Base-by-base conservation (phyloP, 2,329 filamentous ascomycete genomes). In the Apiospora saccharicola region DNA sequence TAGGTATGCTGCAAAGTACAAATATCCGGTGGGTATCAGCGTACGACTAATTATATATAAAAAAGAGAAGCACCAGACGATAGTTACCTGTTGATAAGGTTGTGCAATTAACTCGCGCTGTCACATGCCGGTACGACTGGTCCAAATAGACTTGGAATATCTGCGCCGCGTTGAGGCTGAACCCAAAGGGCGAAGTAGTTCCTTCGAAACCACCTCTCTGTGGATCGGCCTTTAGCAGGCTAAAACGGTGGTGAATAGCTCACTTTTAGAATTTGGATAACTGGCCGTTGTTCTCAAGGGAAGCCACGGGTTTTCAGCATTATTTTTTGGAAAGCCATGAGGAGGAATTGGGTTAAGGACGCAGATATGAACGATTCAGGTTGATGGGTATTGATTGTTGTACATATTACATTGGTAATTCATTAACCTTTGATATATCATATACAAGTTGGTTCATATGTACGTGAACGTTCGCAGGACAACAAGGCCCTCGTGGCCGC, bases 101-200 rank as follows among this genome's bases (percentile, higher is more conserved):
- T 64, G 10, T 64, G 10, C 57, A 64, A n/a, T 41, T 41, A 41
- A 64, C 57, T 64, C 34, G 41, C 10, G 57, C 34, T 64, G 30
- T 64, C 57, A 64, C 57, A 64, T 64, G 57, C 57, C 10, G 34
- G 19, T 64, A 64, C n/a, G 57, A 64, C 57, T 64, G 57, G 57
- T 10, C 57, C 57, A 64, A n/a, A 34, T 64, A 12, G 7, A 64
- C 10, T 22, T 41, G 34, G 30, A 12, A 22, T 13, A 41, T 41
- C 19, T 64, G 34, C 37, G 57, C 34, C 57, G 57, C 34, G 3
- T 41, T 41, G 57, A 41, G 34, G 19, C 57, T 41, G 34, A 64
- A 64, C 57, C 34, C 57, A 64, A 64, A 64, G 34, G 30, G 34
- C 34, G 19, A 41, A 64, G 34, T n/a, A 22, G 57, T 24, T 24